These are phyloP conservation scores for Harringtonia lauricola DNA, from an alignment of 2,329 filamentous ascomycete genomes.

Conservation along the genomic window DNA sequence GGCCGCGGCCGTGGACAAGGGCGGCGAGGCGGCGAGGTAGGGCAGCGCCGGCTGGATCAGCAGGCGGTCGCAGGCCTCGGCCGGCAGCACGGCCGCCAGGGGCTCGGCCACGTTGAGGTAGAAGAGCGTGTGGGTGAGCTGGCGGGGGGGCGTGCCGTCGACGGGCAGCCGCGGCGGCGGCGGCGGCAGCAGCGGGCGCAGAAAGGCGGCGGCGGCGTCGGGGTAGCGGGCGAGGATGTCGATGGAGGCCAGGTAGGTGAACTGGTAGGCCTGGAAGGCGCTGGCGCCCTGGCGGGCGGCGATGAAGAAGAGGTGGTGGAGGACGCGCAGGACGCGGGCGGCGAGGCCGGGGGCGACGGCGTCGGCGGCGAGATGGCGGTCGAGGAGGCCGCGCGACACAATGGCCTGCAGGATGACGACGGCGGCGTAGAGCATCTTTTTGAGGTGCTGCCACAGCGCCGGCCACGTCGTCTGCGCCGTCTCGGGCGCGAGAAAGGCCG, in stretches of 20 bases:
- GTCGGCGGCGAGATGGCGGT: constrained; percentile 32
- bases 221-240: constrained; percentile 70
- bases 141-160: constrained; percentile 54
- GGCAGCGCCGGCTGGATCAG: constrained; percentile 63
- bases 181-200: constrained; percentile 47
- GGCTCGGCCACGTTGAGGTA: constrained; percentile 83
- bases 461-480: constrained; percentile 58
- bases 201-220: constrained; percentile 51
- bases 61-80: constrained; percentile 57
- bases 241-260: constrained; percentile 71
- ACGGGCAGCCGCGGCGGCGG: constrained; percentile 22
- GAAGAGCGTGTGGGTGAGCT: constrained; percentile 58
- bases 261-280: constrained; percentile 73
- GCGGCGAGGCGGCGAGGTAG: constrained; percentile 45
- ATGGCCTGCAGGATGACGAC: constrained; percentile 67
- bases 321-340: constrained; percentile 57
- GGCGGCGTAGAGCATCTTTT: constrained; percentile 63
- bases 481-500: constrained; percentile 49
- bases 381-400: constrained; percentile 50
- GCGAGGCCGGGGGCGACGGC: constrained; percentile 45
- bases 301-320: constrained; percentile 74
- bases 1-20: constrained; percentile 14
- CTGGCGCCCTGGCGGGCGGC: constrained; percentile 62
- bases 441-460: constrained; percentile 63
- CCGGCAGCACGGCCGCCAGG: constrained; percentile 59